Evolutionary conservation across 83 land plant species (phyloP), one percentile per base, ranked within the genome.

Genomic region (Thuja plicata): DNA sequence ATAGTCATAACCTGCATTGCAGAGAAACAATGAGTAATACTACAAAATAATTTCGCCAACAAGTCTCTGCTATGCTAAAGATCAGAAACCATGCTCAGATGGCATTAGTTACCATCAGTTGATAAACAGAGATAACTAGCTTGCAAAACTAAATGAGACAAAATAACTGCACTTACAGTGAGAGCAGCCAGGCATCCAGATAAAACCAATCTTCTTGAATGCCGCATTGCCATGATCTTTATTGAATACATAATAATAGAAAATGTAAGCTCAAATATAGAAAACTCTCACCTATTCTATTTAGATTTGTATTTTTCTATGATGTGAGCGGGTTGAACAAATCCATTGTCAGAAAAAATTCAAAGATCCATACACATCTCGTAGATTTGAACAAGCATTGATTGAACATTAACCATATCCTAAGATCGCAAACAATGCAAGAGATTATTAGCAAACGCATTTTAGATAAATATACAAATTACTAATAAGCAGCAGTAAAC

Each of bases 161-260:
- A 89, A 81, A 19, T 48, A 37, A 90, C 85, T 81, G 40, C 43
- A 94, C 97, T 92, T 85, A 79, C 83, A 79, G 21, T 38, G 8
- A 79, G 83, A 79, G 46, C 83, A 1, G 0, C 83, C 21, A 40
- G 48, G 27, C 46, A 79, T 40, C 83, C 83, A 79, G n/a, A 11
- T 43, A 79, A 79, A 9, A 79, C 11, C 41, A 79, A 79, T 79
- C 83, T 79, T 87, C 99, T 92, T 46, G 99, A 95, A 91, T 97
- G 93, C 24, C 99, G 96, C 99, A 97, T 97, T 45, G 99, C 99
- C 93, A 97, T 86, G 35, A 97, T 95, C 99, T 97, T 88, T 15
- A 16, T 54, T 54, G 37, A 95, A 77, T 88, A 43, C 84, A 81
- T 41, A 43, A 81, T 24, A 81, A 81, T 45, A 41, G 30, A 81